Evolutionary conservation across 2,329 filamentous ascomycete species (phyloP).

Genomic region (Scytalidium lignicola): DNA sequence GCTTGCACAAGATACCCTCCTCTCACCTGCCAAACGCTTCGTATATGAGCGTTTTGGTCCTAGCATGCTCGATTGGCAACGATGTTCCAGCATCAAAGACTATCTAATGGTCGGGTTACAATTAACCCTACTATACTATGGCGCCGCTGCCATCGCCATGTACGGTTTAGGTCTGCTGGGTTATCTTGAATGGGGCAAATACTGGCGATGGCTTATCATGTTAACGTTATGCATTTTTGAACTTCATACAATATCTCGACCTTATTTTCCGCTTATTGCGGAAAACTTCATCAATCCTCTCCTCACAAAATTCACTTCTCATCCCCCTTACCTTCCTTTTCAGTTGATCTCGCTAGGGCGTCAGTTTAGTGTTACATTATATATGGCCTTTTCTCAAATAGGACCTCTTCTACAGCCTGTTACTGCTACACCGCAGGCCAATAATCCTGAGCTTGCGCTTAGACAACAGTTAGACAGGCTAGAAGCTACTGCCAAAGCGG

Average conservation of each 20-base stretch:
- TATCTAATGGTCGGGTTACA: constrained; percentile 66
- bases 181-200: constrained; percentile 62
- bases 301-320: constrained; percentile 30
- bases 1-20: constrained; percentile 73
- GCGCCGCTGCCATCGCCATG: constrained; percentile 49
- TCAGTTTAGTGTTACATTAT: constrained; percentile 70
- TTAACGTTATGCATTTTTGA: constrained; percentile 50
- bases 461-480: constrained; percentile 64
- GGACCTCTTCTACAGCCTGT: constrained; percentile 55
- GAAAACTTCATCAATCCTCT: constrained; percentile 40
- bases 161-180: constrained; percentile 59
- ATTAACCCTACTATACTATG: constrained; percentile 56
- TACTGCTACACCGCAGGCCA: constrained; percentile 21
- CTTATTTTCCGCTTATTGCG: constrained; percentile 43
- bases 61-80: constrained; percentile 59
- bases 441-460: constrained; percentile 42
- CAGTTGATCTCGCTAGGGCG: constrained; percentile 74
- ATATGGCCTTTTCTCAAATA: constrained; percentile 78
- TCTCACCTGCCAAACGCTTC: constrained; percentile 72
- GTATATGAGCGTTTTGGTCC: constrained; percentile 89
- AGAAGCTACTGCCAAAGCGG: constrained; percentile 49
- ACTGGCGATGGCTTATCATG: constrained; percentile 60
- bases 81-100: constrained; percentile 65
- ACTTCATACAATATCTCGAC: constrained; percentile 50
- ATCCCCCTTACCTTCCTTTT: constrained; percentile 73